A percentile compares a stretch with the other conserved stretches of the same genome.
These are phyloP conservation scores for Fusarium palustre DNA, from an alignment of 2,329 filamentous ascomycete genomes.

Conservation along the genomic window DNA sequence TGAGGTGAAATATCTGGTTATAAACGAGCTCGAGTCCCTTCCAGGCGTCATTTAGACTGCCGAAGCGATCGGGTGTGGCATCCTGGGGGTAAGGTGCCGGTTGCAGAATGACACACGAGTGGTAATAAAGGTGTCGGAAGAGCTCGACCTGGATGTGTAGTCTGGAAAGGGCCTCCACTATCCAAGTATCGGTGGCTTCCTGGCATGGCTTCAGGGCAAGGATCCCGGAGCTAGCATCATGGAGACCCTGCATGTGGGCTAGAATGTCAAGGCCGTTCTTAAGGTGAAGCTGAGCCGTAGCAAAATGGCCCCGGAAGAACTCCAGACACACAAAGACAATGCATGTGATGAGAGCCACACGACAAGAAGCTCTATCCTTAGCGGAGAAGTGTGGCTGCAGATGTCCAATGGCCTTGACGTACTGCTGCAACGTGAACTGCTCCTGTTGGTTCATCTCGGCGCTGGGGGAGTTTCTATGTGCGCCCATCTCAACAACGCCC, in stretches of 20 bases:
- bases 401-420: constrained; percentile 53
- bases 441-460: constrained; percentile 28
- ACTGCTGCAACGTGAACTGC: constrained; percentile 49
- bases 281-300: constrained; percentile 36
- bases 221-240: constrained; percentile 45
- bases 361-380: constrained; percentile 48
- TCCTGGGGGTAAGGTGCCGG: constrained; percentile 3
- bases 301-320: constrained; percentile 37
- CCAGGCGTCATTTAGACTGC: constrained; percentile 39
- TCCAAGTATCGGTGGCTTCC: constrained; percentile 55
- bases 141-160: constrained; percentile 48
- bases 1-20: constrained; percentile 41
- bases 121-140: constrained; percentile 35
- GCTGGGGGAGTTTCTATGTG: neutral
- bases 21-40: constrained; percentile 29
- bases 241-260: constrained; percentile 53
- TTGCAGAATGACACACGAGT: constrained; percentile 24
- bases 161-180: constrained; percentile 56
- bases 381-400: constrained; percentile 51
- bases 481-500: constrained; percentile 10
- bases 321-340: constrained; percentile 38
- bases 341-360: constrained; percentile 53
- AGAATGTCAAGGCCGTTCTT: constrained; percentile 45
- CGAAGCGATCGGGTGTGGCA: constrained; percentile 6
- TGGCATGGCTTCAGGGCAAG: constrained; percentile 20